Conservation (phyloP, 202 grass and related monocot genomes). For the Cymbopogon flexuosus region DNA sequence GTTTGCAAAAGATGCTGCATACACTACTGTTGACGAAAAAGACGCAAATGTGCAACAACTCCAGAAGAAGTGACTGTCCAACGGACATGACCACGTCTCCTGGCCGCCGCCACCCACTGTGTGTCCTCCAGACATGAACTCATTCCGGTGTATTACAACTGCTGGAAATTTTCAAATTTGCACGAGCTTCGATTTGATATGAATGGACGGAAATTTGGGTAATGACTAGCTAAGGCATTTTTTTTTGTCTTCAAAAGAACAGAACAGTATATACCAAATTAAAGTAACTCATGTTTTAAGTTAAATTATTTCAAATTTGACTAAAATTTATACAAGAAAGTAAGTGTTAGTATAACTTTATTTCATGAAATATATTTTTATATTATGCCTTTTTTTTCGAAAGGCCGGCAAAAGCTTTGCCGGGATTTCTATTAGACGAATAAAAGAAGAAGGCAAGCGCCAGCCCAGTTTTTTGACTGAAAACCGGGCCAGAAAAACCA, state of each 20-base stretch:
- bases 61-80: background rate
- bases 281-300: background rate
- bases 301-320: background rate
- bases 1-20: background rate
- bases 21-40: background rate
- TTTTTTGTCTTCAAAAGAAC: background rate
- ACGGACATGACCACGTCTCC: background rate
- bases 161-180: background rate
- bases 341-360: too few relatives aligned
- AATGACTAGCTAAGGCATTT: too few relatives aligned
- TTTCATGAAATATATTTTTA: too few relatives aligned
- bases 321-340: background rate
- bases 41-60: slow-evolving; percentile 1
- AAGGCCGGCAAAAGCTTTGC: too few relatives aligned
- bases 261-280: background rate
- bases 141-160: background rate
- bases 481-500: too few relatives aligned
- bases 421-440: too few relatives aligned
- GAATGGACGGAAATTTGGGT: too few relatives aligned
- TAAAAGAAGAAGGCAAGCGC: too few relatives aligned
- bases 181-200: background rate
- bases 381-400: too few relatives aligned
- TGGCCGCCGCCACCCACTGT: background rate
- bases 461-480: too few relatives aligned
- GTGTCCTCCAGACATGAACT: background rate